A percentile compares a stretch with the other conserved stretches of the same genome.
These are phyloP conservation scores for Passiflora organensis DNA, from an alignment of 345 rosid species.

Conservation along the genomic window DNA sequence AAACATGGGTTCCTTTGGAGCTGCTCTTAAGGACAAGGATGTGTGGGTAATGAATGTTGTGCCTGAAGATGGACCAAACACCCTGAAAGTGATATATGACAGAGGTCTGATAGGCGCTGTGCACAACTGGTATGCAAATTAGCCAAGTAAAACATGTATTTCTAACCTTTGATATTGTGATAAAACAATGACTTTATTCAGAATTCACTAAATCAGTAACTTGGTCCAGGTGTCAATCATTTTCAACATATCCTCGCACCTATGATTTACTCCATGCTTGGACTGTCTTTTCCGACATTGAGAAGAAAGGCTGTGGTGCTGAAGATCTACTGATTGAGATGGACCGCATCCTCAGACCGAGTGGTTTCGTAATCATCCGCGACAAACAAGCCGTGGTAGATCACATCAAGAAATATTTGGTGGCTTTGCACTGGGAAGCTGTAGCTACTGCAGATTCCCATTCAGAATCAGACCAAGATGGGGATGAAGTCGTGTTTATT, in stretches of 20 bases:
- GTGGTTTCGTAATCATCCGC: conserved; percentile 62
- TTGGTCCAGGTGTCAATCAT: conserved; percentile 80
- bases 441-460: conserved; percentile 46
- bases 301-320: conserved; percentile 65
- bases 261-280: conserved; percentile 51
- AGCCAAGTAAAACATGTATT: too few species aligned
- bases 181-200: not conserved
- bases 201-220: conserved; percentile 6
- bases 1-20: conserved; percentile 80
- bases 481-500: conserved; percentile 47
- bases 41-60: conserved; percentile 95
- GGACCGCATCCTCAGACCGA: conserved; percentile 92
- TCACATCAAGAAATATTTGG: conserved; percentile 55
- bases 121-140: conserved; percentile 67
- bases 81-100: conserved; percentile 75
- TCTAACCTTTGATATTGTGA: not conserved
- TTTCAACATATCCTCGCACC: conserved; percentile 84
- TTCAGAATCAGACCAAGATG: conserved; percentile 51
- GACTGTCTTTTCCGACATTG: conserved; percentile 20
- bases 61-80: conserved; percentile 75
- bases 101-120: conserved; percentile 74
- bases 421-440: conserved; percentile 80
- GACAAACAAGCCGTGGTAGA: conserved; percentile 64
- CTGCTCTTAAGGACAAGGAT: conserved; percentile 73
- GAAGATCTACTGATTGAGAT: conserved; percentile 86